phyloP scores from a whole-genome alignment of 208 protist species.

The Angomonas ambiguus region DNA sequence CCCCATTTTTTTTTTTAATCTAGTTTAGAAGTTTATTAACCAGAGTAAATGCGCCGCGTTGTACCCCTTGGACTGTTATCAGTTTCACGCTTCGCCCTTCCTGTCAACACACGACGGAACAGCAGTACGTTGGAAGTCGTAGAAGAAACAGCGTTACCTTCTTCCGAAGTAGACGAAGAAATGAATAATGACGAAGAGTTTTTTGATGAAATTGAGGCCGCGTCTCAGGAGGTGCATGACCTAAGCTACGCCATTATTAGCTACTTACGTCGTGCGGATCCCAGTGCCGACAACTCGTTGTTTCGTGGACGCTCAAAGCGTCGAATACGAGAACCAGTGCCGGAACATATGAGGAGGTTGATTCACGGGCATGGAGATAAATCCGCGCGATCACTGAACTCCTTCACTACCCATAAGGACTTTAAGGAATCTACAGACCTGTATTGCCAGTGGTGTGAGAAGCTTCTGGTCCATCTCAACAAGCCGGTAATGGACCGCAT shows the following conservation, averaged over 20 bases:
- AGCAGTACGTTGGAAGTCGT: background rate
- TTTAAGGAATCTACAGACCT: constrained; percentile 57
- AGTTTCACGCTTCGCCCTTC: too few species aligned
- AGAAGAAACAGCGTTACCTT: background rate
- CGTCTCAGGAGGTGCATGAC: constrained; percentile 88
- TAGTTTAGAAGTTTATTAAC: background rate
- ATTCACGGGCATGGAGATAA: constrained; percentile 60
- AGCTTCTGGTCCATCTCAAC: constrained; percentile 70
- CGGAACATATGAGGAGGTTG: constrained; percentile 59
- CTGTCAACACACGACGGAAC: background rate
- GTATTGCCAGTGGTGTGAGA: constrained; percentile 75
- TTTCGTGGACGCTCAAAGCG: constrained; percentile 68
- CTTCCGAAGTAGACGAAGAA: background rate
- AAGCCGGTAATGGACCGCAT: constrained; percentile 75
- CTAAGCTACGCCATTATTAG: constrained; percentile 79
- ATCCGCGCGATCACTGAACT: constrained; percentile 40
- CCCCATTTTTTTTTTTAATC: constrained; percentile 2
- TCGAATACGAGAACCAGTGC: constrained; percentile 71
- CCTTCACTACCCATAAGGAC: constrained; percentile 52
- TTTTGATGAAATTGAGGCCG: constrained; percentile 89
- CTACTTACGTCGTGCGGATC: constrained; percentile 64
- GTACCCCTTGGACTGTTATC: background rate
- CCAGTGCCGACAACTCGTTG: constrained; percentile 41
- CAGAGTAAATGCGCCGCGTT: background rate
- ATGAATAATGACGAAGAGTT: constrained; percentile 21